phyloP scores from a whole-genome alignment of 768 basidiomycete species.

The Lentinula sp. region DNA sequence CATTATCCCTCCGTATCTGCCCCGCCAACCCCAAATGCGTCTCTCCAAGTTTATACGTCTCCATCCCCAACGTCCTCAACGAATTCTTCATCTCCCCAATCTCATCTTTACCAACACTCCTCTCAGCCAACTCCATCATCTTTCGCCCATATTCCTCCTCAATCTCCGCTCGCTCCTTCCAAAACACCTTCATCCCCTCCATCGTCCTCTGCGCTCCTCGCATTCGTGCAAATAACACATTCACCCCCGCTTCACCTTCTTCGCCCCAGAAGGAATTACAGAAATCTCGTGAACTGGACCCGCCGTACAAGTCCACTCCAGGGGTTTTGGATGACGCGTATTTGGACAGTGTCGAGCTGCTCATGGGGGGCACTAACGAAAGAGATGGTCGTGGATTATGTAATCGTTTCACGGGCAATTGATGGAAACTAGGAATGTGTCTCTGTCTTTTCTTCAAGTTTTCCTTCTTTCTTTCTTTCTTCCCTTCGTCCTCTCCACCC shows the following conservation, averaged over 20 bases:
- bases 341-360: background rate
- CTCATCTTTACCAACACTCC: slow-evolving; percentile 10
- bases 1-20: slow-evolving; percentile 71
- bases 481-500: too few relatives aligned
- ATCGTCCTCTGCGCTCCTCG: slow-evolving; percentile 8
- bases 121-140: background rate
- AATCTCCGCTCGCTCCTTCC: slow-evolving; percentile 8
- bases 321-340: slow-evolving; percentile 5
- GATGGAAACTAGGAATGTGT: too few relatives aligned
- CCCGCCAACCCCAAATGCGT: slow-evolving; percentile 70
- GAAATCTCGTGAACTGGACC: slow-evolving; percentile 7
- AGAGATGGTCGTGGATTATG: too few relatives aligned
- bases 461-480: too few relatives aligned
- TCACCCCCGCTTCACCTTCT: slow-evolving; percentile 6
- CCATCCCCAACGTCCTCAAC: slow-evolving; percentile 70
- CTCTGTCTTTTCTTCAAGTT: too few relatives aligned
- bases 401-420: too few relatives aligned
- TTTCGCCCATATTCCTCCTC: background rate
- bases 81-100: slow-evolving; percentile 64
- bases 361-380: too few relatives aligned
- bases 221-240: slow-evolving; percentile 12
- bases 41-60: slow-evolving; percentile 78
- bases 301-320: background rate
- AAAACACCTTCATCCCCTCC: slow-evolving; percentile 9
- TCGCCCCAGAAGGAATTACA: slow-evolving; percentile 14